These are phyloP conservation scores for Hypoxylon fuscum DNA, from an alignment of 495 filamentous ascomycete genomes.

Conservation along the genomic window DNA sequence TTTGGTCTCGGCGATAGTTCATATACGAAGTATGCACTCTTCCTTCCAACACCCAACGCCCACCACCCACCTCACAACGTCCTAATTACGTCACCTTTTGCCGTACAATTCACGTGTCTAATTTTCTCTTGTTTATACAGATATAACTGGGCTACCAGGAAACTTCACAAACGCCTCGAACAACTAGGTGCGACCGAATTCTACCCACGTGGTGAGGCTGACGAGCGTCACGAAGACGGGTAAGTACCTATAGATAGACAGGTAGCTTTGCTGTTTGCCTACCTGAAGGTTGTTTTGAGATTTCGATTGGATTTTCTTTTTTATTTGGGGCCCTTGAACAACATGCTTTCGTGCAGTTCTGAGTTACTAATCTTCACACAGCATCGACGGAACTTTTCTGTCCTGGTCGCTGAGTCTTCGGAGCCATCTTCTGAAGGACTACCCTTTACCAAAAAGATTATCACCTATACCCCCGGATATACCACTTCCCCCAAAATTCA, in stretches of 20 bases:
- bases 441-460: conserved; percentile 72
- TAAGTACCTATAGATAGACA: no score
- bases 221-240: conserved; percentile 94
- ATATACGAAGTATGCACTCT: conserved; percentile 75
- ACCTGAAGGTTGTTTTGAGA: background rate
- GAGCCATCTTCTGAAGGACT: conserved; percentile 67
- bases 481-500: conserved; percentile 81
- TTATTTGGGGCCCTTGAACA: background rate
- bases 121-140: conserved; percentile 50
- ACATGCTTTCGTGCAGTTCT: no score
- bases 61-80: no score
- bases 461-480: conserved; percentile 78
- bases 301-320: conserved; percentile 2
- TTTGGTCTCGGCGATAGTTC: conserved; percentile 96
- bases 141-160: conserved; percentile 92
- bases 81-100: conserved; percentile 10
- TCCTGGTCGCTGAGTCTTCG: conserved; percentile 77
- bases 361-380: conserved; percentile 27
- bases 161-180: conserved; percentile 82
- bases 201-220: conserved; percentile 81
- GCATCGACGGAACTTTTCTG: conserved; percentile 80
- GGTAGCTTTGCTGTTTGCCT: conserved; percentile 11
- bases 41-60: conserved; percentile 5
- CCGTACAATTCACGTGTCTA: conserved; percentile 1
- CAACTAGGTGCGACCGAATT: conserved; percentile 87